Conservation (phyloP, 306 rosid species). For the Carpinus fangiana region DNA sequence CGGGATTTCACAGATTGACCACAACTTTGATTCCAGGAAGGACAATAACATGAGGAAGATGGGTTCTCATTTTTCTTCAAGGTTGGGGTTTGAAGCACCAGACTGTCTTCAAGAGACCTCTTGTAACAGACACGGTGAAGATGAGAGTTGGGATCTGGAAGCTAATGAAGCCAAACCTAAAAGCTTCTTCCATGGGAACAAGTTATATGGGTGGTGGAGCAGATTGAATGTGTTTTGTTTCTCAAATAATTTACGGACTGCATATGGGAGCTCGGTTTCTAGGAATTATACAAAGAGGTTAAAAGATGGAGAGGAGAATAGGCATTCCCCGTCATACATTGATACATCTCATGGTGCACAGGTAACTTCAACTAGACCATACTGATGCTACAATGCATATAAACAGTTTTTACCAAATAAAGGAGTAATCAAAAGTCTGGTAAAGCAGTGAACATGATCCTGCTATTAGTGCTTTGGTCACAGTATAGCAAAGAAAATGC, state of each 20-base stretch:
- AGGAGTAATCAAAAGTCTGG: not conserved
- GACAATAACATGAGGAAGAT: conserved; percentile 22
- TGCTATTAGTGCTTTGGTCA: not conserved
- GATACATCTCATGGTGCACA: conserved; percentile 16
- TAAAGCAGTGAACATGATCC: not conserved
- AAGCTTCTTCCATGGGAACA: conserved; percentile 21
- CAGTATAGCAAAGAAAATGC: not conserved
- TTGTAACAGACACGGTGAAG: conserved; percentile 22
- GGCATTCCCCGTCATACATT: conserved; percentile 28
- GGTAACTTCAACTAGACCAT: conserved; percentile 23
- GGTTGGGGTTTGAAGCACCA: conserved; percentile 22
- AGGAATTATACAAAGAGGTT: conserved; percentile 39
- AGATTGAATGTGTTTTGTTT: conserved; percentile 18
- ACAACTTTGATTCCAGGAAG: conserved; percentile 9
- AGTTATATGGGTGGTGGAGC: conserved; percentile 22
- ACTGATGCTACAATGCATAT: not conserved
- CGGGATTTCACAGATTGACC: conserved; percentile 21
- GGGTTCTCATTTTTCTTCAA: conserved; percentile 12
- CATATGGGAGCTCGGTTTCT: conserved; percentile 26
- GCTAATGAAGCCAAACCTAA: conserved; percentile 32
- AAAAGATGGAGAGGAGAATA: conserved; percentile 45
- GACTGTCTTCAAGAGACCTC: conserved; percentile 20
- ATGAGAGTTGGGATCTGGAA: conserved; percentile 38
- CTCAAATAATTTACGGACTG: conserved; percentile 26
- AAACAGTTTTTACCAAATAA: not conserved